Evolutionary conservation across 352 stramenopile genomes (phyloP).

Genomic region (Globisporangium perplexum): DNA sequence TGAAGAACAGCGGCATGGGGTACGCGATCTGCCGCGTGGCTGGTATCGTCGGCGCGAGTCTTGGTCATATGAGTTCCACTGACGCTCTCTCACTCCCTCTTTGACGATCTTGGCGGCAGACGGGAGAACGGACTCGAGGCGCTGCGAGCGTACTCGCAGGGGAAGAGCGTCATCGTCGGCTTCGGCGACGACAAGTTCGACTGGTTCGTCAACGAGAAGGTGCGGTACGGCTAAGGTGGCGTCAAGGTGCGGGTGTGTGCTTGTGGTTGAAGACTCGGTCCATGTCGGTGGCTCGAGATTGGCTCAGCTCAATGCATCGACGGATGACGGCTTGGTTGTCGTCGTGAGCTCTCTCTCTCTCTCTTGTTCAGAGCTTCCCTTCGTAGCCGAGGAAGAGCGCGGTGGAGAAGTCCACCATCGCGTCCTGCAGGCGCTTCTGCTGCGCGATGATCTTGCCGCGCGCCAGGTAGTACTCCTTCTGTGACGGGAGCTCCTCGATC

Average conservation of each 20-base stretch:
- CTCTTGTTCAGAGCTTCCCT: slow-evolving; percentile 50
- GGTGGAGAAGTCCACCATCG: slow-evolving; percentile 77
- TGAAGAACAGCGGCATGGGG: slow-evolving; percentile 67
- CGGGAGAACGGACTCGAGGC: slow-evolving; percentile 82
- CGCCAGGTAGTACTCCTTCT: slow-evolving; percentile 61
- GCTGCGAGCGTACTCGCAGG: slow-evolving; percentile 67
- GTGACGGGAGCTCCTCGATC: slow-evolving; percentile 62
- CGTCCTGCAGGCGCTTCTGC: slow-evolving; percentile 70
- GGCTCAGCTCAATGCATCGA: neutral
- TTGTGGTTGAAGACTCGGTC: neutral
- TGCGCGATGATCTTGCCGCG: slow-evolving; percentile 62
- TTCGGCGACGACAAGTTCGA: slow-evolving; percentile 62
- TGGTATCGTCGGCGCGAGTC: neutral
- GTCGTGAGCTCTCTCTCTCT: too few species aligned
- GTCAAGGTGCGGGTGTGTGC: neutral
- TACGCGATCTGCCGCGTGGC: slow-evolving; percentile 7
- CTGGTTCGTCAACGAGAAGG: slow-evolving; percentile 62
- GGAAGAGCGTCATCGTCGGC: slow-evolving; percentile 67
- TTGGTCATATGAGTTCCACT: neutral
- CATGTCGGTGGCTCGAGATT: neutral
- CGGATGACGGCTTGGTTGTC: too few species aligned
- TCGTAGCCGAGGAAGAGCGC: slow-evolving; percentile 68
- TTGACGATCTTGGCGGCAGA: slow-evolving; percentile 22
- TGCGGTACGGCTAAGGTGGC: slow-evolving; percentile 47
- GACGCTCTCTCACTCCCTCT: neutral